Base-by-base conservation (phyloP, 139 green algal species). In the Closterium sp. region DNA sequence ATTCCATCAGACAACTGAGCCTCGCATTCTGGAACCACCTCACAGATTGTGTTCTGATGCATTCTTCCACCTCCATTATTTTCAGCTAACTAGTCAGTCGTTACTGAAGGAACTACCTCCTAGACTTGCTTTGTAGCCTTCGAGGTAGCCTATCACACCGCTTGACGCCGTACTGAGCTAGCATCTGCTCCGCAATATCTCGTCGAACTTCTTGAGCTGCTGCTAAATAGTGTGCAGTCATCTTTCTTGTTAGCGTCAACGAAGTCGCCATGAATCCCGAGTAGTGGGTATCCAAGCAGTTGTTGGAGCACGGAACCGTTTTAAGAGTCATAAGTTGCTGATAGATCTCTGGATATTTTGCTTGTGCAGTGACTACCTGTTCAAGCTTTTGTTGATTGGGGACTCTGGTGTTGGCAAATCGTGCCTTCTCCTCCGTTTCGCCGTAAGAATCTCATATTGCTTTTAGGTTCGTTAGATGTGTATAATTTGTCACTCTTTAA, bases 351-450 rank as follows among this genome's bases (percentile, higher is more conserved):
- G 30, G n/a, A 92, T 31, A 38, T 21, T 42, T 31, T 73, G 29
- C 13, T 92, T 92, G 42, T 34, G 91, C 91, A 93, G 70, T 94
- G 94, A 96, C 42, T 96, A 96, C 89, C 94, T 96, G 38, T 96
- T 96, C 90, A 96, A 96, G 94, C 94, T 96, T 13, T 50, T 96
- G 87, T 94, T 96, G 73, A 96, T 96, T 87, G 92, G 92, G 2
- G 92, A 94, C 34, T 92, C 85, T 62, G 92, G 90, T 19, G 92
- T 94, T 31, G 92, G 92, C 17, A 94, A 94, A 31, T 92, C 85
- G n/a, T 93, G 90, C 90, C 89, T 95, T n/a, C 90, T 95, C 31
- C 90, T 95, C 28, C 90, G 92, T 27, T 95, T 95, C 87, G 90
- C 92, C 10, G 89, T 92, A 32, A 92, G 85, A 13, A 89, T 34